Conservation (phyloP, 75 land plant species). For the Selaginella moellendorffii region DNA sequence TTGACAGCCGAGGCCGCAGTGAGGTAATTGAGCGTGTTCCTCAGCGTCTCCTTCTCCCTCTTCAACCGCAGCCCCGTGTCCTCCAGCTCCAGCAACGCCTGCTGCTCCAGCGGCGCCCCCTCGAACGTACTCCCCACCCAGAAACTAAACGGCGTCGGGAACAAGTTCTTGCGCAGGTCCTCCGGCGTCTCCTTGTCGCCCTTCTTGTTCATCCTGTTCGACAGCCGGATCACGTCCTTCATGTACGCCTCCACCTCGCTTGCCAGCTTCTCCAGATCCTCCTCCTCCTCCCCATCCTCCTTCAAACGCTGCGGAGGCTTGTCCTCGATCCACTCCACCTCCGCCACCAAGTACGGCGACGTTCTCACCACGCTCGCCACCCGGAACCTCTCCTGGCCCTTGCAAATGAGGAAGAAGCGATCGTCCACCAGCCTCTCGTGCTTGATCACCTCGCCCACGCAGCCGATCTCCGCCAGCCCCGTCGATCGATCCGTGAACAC, state of each 20-base stretch:
- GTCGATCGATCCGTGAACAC: constrained; percentile 53
- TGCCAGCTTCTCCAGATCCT: constrained; percentile 65
- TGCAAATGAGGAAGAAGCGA: constrained; percentile 90
- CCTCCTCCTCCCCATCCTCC: constrained; percentile 10
- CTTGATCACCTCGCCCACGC: constrained; percentile 91
- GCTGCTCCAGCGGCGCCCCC: constrained; percentile 92
- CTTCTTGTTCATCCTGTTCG: constrained; percentile 66
- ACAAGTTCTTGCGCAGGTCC: constrained; percentile 55
- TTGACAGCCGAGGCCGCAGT: constrained; percentile 90
- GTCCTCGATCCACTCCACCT: constrained; percentile 88
- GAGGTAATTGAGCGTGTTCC: constrained; percentile 78
- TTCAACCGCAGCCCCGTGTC: constrained; percentile 73
- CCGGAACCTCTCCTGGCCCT: constrained; percentile 91
- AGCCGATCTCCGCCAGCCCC: constrained; percentile 66
- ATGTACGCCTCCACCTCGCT: constrained; percentile 69
- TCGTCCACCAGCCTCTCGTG: constrained; percentile 93
- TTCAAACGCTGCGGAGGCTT: too few relatives aligned
- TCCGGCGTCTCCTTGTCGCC: constrained; percentile 48
- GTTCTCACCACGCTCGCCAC: constrained; percentile 45
- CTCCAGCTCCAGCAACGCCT: constrained; percentile 86
- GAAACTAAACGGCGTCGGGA: constrained; percentile 95
- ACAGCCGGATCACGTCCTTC: constrained; percentile 84
- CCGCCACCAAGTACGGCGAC: constrained; percentile 74
- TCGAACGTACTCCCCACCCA: constrained; percentile 88
- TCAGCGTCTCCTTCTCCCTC: constrained; percentile 81